Evolutionary conservation across 169 alveolate species (phyloP).

Genomic region (Plasmodium malariae): DNA sequence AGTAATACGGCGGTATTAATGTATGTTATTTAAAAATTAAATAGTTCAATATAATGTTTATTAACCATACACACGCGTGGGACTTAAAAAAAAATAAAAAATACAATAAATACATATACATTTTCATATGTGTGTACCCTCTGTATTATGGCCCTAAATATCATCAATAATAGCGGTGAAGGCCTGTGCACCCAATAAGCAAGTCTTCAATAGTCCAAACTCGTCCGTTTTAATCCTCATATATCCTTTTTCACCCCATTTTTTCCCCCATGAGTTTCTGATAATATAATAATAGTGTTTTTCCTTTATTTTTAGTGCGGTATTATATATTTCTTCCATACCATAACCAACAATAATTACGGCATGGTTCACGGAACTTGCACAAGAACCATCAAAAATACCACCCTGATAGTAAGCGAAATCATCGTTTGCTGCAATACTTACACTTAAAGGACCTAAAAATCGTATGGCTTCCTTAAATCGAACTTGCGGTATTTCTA

Average conservation of each 20-base stretch:
- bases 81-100: too few species aligned
- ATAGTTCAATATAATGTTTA: too few species aligned
- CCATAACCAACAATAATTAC: constrained; percentile 91
- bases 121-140: too few species aligned
- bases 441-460: constrained; percentile 90
- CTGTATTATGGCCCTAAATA: too few species aligned
- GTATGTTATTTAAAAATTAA: too few species aligned
- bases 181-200: constrained; percentile 35
- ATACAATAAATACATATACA: too few species aligned
- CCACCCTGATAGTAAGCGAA: constrained; percentile 88
- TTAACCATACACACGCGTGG: too few species aligned
- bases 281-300: constrained; percentile 85
- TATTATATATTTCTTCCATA: constrained; percentile 32
- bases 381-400: constrained; percentile 80
- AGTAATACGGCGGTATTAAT: not conserved
- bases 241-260: constrained; percentile 90
- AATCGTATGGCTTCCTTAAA: constrained; percentile 76
- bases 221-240: constrained; percentile 82
- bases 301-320: constrained; percentile 5
- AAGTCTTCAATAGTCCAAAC: constrained; percentile 50
- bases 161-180: not conserved
- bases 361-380: constrained; percentile 84
- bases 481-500: constrained; percentile 37
- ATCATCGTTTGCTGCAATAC: constrained; percentile 90
- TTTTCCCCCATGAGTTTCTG: constrained; percentile 89